These are phyloP conservation scores for Tetramitus jugosus DNA, from an alignment of 208 protist species.

Conservation along the genomic window DNA sequence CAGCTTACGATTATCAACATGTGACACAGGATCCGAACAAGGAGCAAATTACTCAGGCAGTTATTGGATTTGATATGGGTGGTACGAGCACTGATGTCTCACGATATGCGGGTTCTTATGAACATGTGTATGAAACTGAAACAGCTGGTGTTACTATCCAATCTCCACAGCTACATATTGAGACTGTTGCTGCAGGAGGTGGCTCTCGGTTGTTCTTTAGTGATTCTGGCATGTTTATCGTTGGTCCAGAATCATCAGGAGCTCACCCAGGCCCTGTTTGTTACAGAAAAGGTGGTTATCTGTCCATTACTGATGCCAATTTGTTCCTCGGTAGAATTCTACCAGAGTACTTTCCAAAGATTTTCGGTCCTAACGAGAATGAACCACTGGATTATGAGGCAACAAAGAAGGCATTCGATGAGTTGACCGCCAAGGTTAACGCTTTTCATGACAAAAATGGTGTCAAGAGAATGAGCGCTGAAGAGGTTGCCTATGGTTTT, in stretches of 20 bases:
- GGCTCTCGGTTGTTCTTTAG: constrained; percentile 77
- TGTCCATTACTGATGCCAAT: constrained; percentile 89
- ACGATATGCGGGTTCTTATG: constrained; percentile 60
- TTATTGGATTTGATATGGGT: constrained; percentile 87
- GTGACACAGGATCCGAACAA: constrained; percentile 23
- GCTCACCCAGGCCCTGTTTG: constrained; percentile 77
- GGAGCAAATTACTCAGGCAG: constrained; percentile 20
- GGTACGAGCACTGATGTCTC: constrained; percentile 87
- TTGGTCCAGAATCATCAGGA: constrained; percentile 80
- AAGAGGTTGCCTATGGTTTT: constrained; percentile 80
- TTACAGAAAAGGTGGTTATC: constrained; percentile 78
- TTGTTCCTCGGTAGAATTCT: constrained; percentile 76
- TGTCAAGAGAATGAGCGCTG: constrained; percentile 39
- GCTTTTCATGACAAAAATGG: constrained; percentile 28
- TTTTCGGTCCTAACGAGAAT: constrained; percentile 73
- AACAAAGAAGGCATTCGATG: constrained; percentile 49
- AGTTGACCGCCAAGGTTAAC: constrained; percentile 54
- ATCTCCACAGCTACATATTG: constrained; percentile 84
- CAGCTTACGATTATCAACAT: constrained; percentile 51
- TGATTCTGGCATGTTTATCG: constrained; percentile 53
- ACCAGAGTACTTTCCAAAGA: constrained; percentile 79
- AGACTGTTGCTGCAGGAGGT: constrained; percentile 90
- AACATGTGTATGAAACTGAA: constrained; percentile 74
- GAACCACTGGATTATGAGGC: constrained; percentile 53
- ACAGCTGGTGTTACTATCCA: constrained; percentile 73